Base-by-base conservation (phyloP, 2,329 filamentous ascomycete genomes). In the Colletotrichum kahawae region DNA sequence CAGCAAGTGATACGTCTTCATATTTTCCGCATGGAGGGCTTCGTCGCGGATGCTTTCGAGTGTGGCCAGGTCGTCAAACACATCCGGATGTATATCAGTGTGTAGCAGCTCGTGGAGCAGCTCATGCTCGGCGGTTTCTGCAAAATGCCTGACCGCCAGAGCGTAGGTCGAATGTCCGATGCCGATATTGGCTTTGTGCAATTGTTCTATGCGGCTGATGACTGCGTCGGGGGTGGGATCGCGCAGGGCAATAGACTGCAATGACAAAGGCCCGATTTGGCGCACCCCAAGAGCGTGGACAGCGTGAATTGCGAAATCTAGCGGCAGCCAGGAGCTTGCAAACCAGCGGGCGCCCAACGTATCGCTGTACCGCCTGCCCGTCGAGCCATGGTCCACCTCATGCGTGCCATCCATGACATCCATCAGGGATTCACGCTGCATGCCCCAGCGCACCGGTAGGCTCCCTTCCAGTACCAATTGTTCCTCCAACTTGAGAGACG, bases 261-360 rank as follows among this genome's bases (percentile, higher is more conserved):
- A 82, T 5, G 95, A 94, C 21, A 93, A 85, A 0, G 95, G 93
- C 0, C 95, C 95, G 76, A 98, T 93, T 43, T 88, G 86, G 63
- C 91, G 88, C 7, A 97, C 86, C 3, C 94, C 94, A 67, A 98
- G 90, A 79, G 94, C 91, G 71, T 90, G 88, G 21, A 97, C 86
- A 8, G 94, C 89, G 38, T 90, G 90, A 70, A 97, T 91, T 31
- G 95, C 91, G 77, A 93, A 90, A 71, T 96, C 92, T 12, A 95
- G 87, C 1, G 93, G 91, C 27, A 97, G 89, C 82, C 94, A 94
- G 21, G 85, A 85, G 72, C 88, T 93, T 12, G 95, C 95, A 81
- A 98, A 96, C 85, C 95, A 92, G 77, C 93, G 91, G n/a, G 95
- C 94, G 21, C 94, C 93, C 34, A 97, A 89, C 1, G 87, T 84